A percentile compares a stretch with the other conserved stretches of the same genome.
Conservation (phyloP, 176 grass and related monocot genomes). For the Triticum aestivum region IWGSC_CS_RefSeq_v2.1 NC_057803.1:583007886-583008385, state of each 20-base stretch:
- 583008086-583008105: neutral
- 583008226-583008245: neutral
- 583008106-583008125: neutral
- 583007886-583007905: constrained; percentile 50
- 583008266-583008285: neutral
- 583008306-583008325: too few species aligned
- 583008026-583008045: constrained; percentile 91
- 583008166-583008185: neutral
- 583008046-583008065: constrained; percentile 78
- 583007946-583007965: constrained; percentile 58
- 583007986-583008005: constrained; percentile 97
- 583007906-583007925: constrained; percentile 39
- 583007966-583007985: constrained; percentile 94
- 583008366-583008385: neutral
- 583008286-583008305: too few species aligned
- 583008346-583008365: neutral
- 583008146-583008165: neutral
- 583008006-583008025: constrained; percentile 96
- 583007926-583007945: constrained; percentile 44
- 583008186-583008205: neutral
- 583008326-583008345: too few species aligned
- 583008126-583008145: neutral
- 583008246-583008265: neutral
- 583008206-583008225: neutral
- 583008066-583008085: neutral